These are phyloP conservation scores for Millerago galiae DNA, from an alignment of 805 yeast species.

Conservation along the genomic window DNA sequence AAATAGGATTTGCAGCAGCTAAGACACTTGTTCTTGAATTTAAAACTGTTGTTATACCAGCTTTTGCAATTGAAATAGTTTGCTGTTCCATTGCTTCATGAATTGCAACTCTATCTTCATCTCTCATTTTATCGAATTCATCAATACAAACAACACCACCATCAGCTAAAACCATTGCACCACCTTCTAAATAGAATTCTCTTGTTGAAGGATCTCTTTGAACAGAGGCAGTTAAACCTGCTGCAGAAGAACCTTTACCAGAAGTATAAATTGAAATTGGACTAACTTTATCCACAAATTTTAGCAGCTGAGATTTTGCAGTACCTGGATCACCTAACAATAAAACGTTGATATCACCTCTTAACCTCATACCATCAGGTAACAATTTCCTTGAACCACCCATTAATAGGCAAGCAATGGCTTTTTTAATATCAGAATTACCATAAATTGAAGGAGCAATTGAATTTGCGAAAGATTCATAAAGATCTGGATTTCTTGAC, in stretches of 20 bases:
- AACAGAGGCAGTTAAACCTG: conserved; percentile 97
- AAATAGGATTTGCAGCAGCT: conserved; percentile 97
- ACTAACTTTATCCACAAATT: conserved; percentile 90
- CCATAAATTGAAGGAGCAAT: conserved; percentile 98
- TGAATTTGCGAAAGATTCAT: conserved; percentile 76
- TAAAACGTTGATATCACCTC: conserved; percentile 95
- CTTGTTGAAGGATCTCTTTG: conserved; percentile 85
- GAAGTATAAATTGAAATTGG: conserved; percentile 96
- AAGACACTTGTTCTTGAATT: conserved; percentile 94
- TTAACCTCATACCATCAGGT: conserved; percentile 93
- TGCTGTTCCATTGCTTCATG: conserved; percentile 99
- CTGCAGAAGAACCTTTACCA: conserved; percentile 99
- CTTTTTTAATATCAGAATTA: conserved; percentile 84
- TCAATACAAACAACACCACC: conserved; percentile 99
- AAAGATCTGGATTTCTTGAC: conserved; percentile 78
- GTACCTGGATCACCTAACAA: conserved; percentile 98
- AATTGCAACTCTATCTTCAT: conserved; percentile 96
- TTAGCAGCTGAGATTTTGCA: conserved; percentile 92
- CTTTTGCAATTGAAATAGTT: conserved; percentile 97
- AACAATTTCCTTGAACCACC: conserved; percentile 90
- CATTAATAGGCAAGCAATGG: conserved; percentile 85
- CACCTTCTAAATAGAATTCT: conserved; percentile 95
- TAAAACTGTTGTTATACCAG: conserved; percentile 95
- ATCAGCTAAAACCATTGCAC: conserved; percentile 99
- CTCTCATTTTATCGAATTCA: conserved; percentile 99